Evolutionary conservation across 192 early-diverging fungal species (phyloP).

Genomic region (Phycomyces blakesleeanus): DNA sequence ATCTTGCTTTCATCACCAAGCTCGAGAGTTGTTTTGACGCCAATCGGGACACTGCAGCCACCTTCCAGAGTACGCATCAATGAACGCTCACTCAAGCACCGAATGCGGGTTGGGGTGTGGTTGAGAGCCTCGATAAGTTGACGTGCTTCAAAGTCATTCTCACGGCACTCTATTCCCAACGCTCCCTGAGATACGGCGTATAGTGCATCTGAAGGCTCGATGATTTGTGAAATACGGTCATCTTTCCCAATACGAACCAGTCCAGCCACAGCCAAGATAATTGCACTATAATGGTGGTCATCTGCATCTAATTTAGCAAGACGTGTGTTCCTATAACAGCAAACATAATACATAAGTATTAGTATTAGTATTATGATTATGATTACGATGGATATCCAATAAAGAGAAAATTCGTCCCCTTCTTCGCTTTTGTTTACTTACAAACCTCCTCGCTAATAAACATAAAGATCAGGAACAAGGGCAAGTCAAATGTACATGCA

Average conservation of each 20-base stretch:
- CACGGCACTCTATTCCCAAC: constrained; percentile 78
- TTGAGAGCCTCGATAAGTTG: constrained; percentile 63
- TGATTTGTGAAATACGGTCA: constrained; percentile 66
- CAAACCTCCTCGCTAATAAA: constrained; percentile 31
- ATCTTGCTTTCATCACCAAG: too few species aligned
- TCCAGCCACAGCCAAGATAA: constrained; percentile 87
- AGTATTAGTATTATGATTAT: too few species aligned
- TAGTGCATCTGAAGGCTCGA: constrained; percentile 58
- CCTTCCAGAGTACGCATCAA: constrained; percentile 90
- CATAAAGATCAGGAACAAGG: not conserved
- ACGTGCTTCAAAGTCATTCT: constrained; percentile 50
- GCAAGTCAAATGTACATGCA: too few species aligned
- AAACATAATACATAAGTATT: constrained; percentile 29
- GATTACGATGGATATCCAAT: too few species aligned
- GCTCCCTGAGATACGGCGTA: constrained; percentile 95
- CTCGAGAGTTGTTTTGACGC: constrained; percentile 67
- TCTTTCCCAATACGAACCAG: constrained; percentile 66
- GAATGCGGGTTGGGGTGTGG: constrained; percentile 57
- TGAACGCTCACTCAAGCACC: constrained; percentile 77
- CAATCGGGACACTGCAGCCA: constrained; percentile 93
- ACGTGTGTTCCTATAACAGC: constrained; percentile 81
- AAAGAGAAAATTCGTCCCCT: too few species aligned
- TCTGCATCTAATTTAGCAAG: constrained; percentile 81
- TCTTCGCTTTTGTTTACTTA: constrained; percentile 14
- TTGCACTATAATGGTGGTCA: constrained; percentile 64